A percentile compares a stretch with the other conserved stretches of the same genome.
Evolutionary conservation across 768 basidiomycete species (phyloP).

Genomic region (Boletus huronensis): DNA sequence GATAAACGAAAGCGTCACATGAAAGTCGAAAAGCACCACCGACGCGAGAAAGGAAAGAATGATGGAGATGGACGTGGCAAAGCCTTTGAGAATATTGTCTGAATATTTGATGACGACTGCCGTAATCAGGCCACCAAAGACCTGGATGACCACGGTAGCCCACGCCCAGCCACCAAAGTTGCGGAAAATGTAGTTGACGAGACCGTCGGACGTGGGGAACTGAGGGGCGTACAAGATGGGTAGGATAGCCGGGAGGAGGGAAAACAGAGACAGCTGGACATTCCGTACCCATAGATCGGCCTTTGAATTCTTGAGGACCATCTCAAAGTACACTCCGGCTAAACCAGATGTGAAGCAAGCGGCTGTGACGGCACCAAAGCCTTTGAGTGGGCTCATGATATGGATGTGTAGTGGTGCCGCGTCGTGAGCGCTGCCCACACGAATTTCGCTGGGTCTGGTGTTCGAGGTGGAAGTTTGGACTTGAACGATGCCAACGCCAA

Average conservation of each 20-base stretch:
- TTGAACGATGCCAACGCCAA: conserved; percentile 93
- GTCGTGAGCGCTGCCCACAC: conserved; percentile 68
- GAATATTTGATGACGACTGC: conserved; percentile 97
- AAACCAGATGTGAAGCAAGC: conserved; percentile 90
- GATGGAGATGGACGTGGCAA: conserved; percentile 92
- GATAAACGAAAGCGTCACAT: conserved; percentile 82
- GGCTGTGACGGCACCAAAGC: conserved; percentile 77
- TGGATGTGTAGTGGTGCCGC: conserved; percentile 56
- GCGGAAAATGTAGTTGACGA: conserved; percentile 62
- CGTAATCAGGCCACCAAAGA: conserved; percentile 89
- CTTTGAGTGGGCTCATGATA: conserved; percentile 78
- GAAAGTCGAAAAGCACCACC: conserved; percentile 87
- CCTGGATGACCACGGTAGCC: conserved; percentile 87
- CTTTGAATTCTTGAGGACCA: conserved; percentile 81
- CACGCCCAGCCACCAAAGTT: conserved; percentile 95
- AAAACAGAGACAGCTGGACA: conserved; percentile 85
- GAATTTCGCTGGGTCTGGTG: conserved; percentile 31
- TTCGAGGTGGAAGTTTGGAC: conserved; percentile 63
- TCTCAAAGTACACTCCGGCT: conserved; percentile 92
- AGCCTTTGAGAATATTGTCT: conserved; percentile 95
- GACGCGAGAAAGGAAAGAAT: conserved; percentile 93
- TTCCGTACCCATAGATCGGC: conserved; percentile 90
- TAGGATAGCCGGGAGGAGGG: conserved; percentile 82
- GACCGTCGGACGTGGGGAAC: conserved; percentile 41
- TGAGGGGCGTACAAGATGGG: conserved; percentile 63